These are phyloP conservation scores for Cladophialophora bantiana DNA, from an alignment of 2,329 filamentous ascomycete genomes.

Conservation along the genomic window DNA sequence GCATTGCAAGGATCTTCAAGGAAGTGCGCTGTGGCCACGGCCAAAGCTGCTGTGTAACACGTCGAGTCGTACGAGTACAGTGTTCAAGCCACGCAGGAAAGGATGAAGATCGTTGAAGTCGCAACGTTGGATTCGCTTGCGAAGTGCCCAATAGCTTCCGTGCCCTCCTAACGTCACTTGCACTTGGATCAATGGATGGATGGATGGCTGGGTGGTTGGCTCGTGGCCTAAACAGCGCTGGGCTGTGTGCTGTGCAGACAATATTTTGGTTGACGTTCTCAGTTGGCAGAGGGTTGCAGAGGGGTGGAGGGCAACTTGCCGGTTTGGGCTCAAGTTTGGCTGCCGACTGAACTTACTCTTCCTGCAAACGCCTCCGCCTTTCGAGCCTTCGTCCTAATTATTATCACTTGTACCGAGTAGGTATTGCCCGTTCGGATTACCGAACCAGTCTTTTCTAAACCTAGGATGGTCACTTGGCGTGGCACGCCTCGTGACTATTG, in stretches of 20 bases:
- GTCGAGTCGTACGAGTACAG: slow-evolving; percentile 4
- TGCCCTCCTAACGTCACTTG: background rate
- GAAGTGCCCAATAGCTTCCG: background rate
- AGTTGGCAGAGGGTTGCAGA: background rate
- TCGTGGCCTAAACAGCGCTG: background rate
- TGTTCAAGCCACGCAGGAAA: slow-evolving; percentile 24
- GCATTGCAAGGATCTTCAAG: slow-evolving; percentile 11
- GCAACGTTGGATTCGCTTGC: slow-evolving; percentile 2
- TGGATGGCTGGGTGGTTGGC: background rate
- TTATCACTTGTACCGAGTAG: background rate
- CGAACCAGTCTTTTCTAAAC: background rate
- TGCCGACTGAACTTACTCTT: background rate
- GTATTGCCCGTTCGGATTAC: background rate
- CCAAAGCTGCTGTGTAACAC: slow-evolving; percentile 6
- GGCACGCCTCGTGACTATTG: background rate
- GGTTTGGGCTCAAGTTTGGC: slow-evolving; percentile 1
- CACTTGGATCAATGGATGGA: background rate
- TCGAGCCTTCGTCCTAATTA: background rate
- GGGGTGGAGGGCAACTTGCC: background rate
- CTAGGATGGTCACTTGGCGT: background rate
- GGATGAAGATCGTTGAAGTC: slow-evolving; percentile 15
- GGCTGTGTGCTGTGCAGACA: background rate
- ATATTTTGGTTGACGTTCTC: slow-evolving; percentile 1
- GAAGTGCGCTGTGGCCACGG: slow-evolving; percentile 1
- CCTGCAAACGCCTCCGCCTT: background rate